Base-by-base conservation (phyloP, 2,329 filamentous ascomycete genomes). In the Ophiosphaerella herpotricha region DNA sequence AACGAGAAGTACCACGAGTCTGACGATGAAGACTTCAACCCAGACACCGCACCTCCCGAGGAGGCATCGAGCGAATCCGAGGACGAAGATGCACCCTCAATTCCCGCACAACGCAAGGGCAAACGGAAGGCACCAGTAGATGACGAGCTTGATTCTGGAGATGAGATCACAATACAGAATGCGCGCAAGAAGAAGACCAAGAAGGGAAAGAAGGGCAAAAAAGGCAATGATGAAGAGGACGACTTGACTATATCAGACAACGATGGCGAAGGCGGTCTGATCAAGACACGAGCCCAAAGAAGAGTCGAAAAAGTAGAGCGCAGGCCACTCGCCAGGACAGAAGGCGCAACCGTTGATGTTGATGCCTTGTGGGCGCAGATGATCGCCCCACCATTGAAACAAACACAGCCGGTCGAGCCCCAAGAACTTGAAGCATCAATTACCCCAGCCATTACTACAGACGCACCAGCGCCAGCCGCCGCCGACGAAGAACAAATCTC, bases 11-110 rank as follows among this genome's bases (percentile, higher is more conserved):
- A 83, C 51, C 76, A 83, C 50, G 90, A 90, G 62, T 83, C 80
- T 13, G 89, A 87, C 1, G 86, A 86, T 3, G 85, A 90, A 58
- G 88, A 91, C 67, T 88, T 87, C 8, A 87, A 90, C 66, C 90
- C 90, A 54, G 82, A 85, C 21, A 83, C 82, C n/a, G 85, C 24
- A 63, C 73, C 33, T 70, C 68, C 59, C 29, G 78, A 75, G 13
- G 77, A 73, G 12, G 79, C 78, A 9, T 82, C 82, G 5, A 84
- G 81, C 48, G 80, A 80, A 7, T 71, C 68, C 18, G 75, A 75
- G 43, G 66, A 70, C 34, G 74, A 69, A 37, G 70, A 65, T 40
- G 58, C 54, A 45, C 47, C 55, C 3, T 44, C 54, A 26, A 61
- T 60, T 37, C 53, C 61, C n/a, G 38, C 51, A 42, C 57, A 56